These are phyloP conservation scores for Sporothrix euskadiensis DNA, from an alignment of 2,329 filamentous ascomycete genomes.

Conservation along the genomic window DNA sequence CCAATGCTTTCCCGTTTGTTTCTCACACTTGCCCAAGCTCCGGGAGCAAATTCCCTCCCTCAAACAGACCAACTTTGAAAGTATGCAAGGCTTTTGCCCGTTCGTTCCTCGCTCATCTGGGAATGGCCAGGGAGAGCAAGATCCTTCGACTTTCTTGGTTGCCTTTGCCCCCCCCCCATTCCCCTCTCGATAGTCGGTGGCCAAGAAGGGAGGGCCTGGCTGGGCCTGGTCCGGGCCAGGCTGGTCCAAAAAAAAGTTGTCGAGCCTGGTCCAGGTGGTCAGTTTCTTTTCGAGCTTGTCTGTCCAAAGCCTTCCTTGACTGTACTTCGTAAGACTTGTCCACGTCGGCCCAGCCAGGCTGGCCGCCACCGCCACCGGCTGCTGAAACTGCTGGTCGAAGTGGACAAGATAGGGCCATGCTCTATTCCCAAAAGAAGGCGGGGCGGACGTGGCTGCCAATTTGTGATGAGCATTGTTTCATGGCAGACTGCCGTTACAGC, in stretches of 20 bases:
- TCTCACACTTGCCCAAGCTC: neutral
- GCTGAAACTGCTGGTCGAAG: too few species aligned
- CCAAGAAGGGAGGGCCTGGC: neutral
- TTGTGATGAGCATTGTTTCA: slow-evolving; percentile 24
- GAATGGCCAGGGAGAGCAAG: slow-evolving; percentile 1
- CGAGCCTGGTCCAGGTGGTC: neutral
- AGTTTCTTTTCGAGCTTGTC: neutral
- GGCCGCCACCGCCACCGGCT: slow-evolving; percentile 16
- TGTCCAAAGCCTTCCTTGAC: too few species aligned
- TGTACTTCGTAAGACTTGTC: neutral
- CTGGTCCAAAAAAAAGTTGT: neutral
- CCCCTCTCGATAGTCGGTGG: neutral
- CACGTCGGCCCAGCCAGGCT: slow-evolving; percentile 7
- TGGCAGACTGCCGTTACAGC: neutral
- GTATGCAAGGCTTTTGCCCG: neutral
- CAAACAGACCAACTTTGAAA: neutral
- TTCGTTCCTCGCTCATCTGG: neutral
- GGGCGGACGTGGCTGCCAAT: neutral
- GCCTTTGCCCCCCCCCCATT: neutral
- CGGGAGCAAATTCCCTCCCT: neutral
- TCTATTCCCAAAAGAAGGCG: neutral
- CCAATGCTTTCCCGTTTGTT: neutral
- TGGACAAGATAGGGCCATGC: neutral
- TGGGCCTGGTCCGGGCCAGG: neutral
- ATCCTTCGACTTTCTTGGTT: neutral